phyloP scores from a whole-genome alignment of 768 basidiomycete species.

The Boletus reticuloceps region DNA sequence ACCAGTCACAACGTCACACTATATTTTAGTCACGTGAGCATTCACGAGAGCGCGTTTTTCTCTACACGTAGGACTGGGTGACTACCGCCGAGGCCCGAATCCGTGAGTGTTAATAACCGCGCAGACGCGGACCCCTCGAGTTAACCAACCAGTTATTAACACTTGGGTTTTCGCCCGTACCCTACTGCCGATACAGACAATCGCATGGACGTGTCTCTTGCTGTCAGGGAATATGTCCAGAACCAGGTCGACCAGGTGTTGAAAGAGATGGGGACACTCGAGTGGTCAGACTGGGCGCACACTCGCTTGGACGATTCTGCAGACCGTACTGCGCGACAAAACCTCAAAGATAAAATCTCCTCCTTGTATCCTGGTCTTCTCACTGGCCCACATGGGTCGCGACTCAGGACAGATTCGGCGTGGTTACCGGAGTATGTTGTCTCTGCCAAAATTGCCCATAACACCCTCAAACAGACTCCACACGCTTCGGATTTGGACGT shows the following conservation, averaged over 20 bases:
- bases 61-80: no score
- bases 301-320: not conserved
- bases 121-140: no score
- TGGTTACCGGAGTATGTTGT: constrained; percentile 2
- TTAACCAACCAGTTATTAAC: no score
- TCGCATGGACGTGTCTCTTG: constrained; percentile 4
- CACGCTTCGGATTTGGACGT: constrained; percentile 5
- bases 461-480: constrained; percentile 2
- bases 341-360: not conserved
- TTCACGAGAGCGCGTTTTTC: not conserved
- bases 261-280: constrained; percentile 6
- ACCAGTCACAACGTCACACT: constrained; percentile 16
- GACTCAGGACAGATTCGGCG: not conserved
- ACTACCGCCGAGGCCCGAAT: no score
- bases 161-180: no score
- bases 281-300: constrained; percentile 15
- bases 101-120: no score
- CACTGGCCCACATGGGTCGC: not conserved
- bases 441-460: not conserved
- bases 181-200: no score
- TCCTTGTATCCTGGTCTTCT: constrained; percentile 5
- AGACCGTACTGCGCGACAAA: not conserved
- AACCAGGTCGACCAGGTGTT: constrained; percentile 11
- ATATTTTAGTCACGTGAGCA: constrained; percentile 12
- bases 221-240: constrained; percentile 12